Evolutionary conservation across 345 rosid genomes (phyloP).

Genomic region (Rhizophora apiculata): DNA sequence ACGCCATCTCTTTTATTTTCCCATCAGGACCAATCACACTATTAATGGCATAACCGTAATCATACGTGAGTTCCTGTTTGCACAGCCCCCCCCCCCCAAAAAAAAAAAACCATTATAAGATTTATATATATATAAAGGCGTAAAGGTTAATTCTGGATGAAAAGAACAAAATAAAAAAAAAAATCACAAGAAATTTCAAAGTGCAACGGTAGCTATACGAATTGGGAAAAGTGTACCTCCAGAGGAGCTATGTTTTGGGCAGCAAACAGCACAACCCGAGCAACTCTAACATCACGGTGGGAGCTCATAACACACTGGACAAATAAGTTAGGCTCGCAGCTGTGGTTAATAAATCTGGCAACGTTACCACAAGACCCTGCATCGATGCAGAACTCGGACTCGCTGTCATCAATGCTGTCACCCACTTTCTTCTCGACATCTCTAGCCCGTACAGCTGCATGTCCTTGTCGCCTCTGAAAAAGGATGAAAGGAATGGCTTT

Average conservation of each 20-base stretch:
- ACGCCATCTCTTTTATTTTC: slow-evolving; percentile 13
- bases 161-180: neutral
- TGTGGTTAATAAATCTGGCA: slow-evolving; percentile 31
- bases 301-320: slow-evolving; percentile 28
- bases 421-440: slow-evolving; percentile 1
- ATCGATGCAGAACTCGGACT: slow-evolving; percentile 27
- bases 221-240: slow-evolving; percentile 11
- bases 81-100: no score
- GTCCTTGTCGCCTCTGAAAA: slow-evolving; percentile 26
- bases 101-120: no score
- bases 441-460: slow-evolving; percentile 5
- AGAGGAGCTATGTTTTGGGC: slow-evolving; percentile 27
- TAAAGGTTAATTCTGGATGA: no score
- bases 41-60: slow-evolving; percentile 24
- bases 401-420: slow-evolving; percentile 13
- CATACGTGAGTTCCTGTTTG: slow-evolving; percentile 28
- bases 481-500: neutral
- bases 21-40: slow-evolving; percentile 27
- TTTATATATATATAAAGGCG: no score
- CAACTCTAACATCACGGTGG: slow-evolving; percentile 26
- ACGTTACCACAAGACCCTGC: slow-evolving; percentile 24
- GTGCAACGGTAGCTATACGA: neutral
- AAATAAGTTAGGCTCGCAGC: slow-evolving; percentile 26
- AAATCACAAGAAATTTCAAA: neutral
- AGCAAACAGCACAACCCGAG: slow-evolving; percentile 29